Conservation (phyloP, 148 eudicot genomes). For the Vaccinium myrtillus region DNA sequence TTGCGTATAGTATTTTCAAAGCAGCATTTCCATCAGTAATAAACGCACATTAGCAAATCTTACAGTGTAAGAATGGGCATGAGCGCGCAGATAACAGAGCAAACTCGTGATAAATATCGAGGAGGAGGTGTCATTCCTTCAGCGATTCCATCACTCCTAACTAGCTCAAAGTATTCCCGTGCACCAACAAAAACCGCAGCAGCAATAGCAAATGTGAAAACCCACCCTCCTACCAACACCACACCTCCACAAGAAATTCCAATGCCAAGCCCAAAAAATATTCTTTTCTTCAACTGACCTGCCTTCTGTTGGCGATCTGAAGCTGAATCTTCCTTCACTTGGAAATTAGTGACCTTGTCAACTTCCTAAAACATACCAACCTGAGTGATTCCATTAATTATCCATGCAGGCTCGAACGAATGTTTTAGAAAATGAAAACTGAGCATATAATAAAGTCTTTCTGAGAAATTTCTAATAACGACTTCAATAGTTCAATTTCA, state of each 20-base stretch:
- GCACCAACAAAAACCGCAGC: slow-evolving; percentile 68
- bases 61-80: slow-evolving; percentile 91
- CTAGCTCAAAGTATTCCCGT: slow-evolving; percentile 89
- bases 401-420: slow-evolving; percentile 6
- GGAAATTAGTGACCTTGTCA: slow-evolving; percentile 26
- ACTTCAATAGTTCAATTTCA: neutral
- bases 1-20: neutral
- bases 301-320: slow-evolving; percentile 45
- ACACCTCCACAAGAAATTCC: slow-evolving; percentile 72
- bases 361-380: slow-evolving; percentile 52
- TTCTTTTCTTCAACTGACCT: slow-evolving; percentile 69
- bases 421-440: neutral
- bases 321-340: slow-evolving; percentile 35
- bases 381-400: slow-evolving; percentile 32
- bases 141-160: slow-evolving; percentile 86
- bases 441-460: neutral
- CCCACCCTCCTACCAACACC: slow-evolving; percentile 94
- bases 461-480: neutral
- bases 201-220: slow-evolving; percentile 73
- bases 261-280: slow-evolving; percentile 76
- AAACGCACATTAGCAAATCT: slow-evolving; percentile 28
- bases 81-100: slow-evolving; percentile 77
- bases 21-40: neutral
- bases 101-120: slow-evolving; percentile 83
- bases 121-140: slow-evolving; percentile 98